Conservation (phyloP, 2,329 filamentous ascomycete species). For the Ophiostoma sp. region DNA sequence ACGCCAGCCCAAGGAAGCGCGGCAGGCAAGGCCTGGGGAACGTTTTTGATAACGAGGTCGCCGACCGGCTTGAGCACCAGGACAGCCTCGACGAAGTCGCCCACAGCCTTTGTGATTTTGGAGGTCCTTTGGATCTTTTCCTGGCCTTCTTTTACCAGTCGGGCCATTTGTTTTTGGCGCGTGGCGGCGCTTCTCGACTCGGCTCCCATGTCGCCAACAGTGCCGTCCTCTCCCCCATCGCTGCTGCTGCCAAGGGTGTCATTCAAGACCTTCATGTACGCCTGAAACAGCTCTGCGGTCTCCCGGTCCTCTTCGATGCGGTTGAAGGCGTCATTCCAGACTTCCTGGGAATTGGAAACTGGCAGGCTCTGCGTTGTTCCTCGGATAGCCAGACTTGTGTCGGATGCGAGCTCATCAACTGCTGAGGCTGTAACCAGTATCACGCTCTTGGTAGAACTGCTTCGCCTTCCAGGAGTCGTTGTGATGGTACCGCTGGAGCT, state of each 20-base stretch:
- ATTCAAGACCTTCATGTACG: not conserved
- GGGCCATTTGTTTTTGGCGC: not conserved
- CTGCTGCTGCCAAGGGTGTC: not conserved
- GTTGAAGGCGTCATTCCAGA: not conserved
- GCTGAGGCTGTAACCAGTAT: too few species aligned
- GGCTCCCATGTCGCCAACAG: not conserved
- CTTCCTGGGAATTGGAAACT: slow-evolving; percentile 1
- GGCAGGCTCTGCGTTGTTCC: too few species aligned
- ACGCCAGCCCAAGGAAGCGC: not conserved
- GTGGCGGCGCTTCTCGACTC: not conserved
- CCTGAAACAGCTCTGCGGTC: not conserved
- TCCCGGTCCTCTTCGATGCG: not conserved
- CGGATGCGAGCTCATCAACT: too few species aligned
- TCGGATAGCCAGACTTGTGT: too few species aligned
- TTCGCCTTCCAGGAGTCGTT: too few species aligned
- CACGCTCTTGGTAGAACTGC: too few species aligned
- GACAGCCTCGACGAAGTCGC: not conserved
- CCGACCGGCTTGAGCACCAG: not conserved
- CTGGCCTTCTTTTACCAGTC: not conserved
- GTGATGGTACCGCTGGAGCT: too few species aligned
- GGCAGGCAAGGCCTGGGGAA: not conserved
- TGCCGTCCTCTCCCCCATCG: not conserved
- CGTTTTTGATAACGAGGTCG: not conserved
- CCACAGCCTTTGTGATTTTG: slow-evolving; percentile 1
- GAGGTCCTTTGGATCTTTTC: not conserved